Evolutionary conservation across 2,329 filamentous ascomycete genomes (phyloP), one percentile per base, ranked within the genome.

Genomic region (Aspergillus sp.): DNA sequence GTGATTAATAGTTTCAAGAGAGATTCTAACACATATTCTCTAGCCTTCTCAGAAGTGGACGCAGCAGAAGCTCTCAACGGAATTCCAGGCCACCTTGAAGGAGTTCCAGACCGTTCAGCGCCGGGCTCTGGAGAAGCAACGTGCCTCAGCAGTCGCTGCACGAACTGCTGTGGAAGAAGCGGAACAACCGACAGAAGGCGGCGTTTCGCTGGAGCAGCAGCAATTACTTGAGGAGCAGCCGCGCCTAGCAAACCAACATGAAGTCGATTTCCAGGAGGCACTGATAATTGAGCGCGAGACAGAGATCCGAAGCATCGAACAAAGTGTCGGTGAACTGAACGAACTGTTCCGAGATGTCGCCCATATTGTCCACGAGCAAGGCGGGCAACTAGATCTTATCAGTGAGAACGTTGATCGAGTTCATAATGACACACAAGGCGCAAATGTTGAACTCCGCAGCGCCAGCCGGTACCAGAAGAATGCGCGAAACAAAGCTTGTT

Each of bases 291-390:
- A 99, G 83, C 93, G 96, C 57, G 95, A 99, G 78, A 89, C 92
- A 60, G 95, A 99, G 81, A 99, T 99, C 68, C 89, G 93, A 64
- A 96, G 96, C 75, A 99, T 99, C 71, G 95, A 98, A 80, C 93
- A 97, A 77, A 93, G 91, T 59, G 95, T 99, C 7, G 91, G 91
- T 59, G 95, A 99, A 72, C 82, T 99, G 65, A 99, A 99, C 72
- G 95, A 98, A 73, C 85, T 99, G 48, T 99, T 99, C 83, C 86
- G 93, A 65, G 94, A 99, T 81, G 93, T 99, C n/a, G 95, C 94
- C 51, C 93, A 97, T 77, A 97, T 99, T 77, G 93, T 99, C 54
- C 88, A 88, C 64, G 94, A 98, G 79, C 95, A 99, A 80, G 95
- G 95, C 54, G 91, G 92, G 69, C 87, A 91, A 77, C 83, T 99